Percentiles rank a stretch among this genome's conserved stretches.
Evolutionary conservation across 2,329 filamentous ascomycete genomes (phyloP).

Genomic region (Cercospora zeae-maydis): DNA sequence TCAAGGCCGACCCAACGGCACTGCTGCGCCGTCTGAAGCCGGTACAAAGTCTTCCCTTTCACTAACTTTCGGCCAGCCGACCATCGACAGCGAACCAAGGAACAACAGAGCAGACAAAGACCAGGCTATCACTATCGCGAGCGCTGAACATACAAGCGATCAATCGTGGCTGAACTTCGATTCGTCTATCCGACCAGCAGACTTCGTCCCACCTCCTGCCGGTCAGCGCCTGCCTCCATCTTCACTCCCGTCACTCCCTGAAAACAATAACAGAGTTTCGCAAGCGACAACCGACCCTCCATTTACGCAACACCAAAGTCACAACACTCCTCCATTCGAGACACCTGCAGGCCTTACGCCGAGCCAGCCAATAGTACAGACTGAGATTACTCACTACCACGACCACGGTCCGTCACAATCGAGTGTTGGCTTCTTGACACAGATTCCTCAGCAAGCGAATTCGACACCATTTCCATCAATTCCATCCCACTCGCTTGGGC

Average conservation of each 20-base stretch:
- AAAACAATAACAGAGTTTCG: neutral
- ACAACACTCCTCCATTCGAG: neutral
- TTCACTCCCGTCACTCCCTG: constrained; percentile 5
- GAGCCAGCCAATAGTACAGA: neutral
- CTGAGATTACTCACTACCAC: neutral
- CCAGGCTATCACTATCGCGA: constrained; percentile 1
- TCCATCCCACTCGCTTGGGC: constrained; percentile 22
- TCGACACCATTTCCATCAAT: constrained; percentile 28
- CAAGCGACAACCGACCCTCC: neutral
- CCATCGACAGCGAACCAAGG: neutral
- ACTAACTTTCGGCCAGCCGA: neutral
- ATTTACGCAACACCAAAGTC: neutral
- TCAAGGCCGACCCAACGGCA: neutral
- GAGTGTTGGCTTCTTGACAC: constrained; percentile 27
- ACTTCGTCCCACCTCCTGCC: constrained; percentile 21
- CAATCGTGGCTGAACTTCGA: constrained; percentile 8
- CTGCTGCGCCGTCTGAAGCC: neutral
- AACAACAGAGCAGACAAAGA: neutral
- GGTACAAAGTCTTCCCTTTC: neutral
- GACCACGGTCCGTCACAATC: constrained; percentile 4
- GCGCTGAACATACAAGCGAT: constrained; percentile 6
- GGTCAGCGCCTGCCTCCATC: constrained; percentile 17
- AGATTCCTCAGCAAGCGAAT: constrained; percentile 13
- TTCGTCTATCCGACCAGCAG: constrained; percentile 10
- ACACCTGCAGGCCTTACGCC: neutral